Evolutionary conservation across 2,329 filamentous ascomycete species (phyloP).

Genomic region (Verticillium albo-atrum): DNA sequence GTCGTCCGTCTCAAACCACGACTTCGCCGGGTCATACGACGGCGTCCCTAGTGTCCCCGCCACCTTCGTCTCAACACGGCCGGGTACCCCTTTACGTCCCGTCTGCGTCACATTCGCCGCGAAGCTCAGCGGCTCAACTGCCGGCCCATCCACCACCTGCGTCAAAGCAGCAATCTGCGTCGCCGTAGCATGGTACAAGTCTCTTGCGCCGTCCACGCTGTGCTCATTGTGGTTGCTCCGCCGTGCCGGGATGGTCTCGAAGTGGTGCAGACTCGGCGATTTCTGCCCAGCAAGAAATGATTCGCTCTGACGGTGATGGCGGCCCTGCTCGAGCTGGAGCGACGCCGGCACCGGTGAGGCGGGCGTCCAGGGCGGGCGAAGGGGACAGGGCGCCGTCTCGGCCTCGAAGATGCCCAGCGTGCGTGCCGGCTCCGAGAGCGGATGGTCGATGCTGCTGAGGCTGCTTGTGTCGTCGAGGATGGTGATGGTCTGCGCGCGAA

Average conservation of each 20-base stretch:
- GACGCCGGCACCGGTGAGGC: constrained; percentile 9
- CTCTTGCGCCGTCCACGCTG: constrained; percentile 11
- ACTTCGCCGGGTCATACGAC: too few relatives aligned
- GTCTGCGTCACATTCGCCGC: constrained; percentile 9
- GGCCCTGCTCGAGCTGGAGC: constrained; percentile 7
- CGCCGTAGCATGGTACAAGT: constrained; percentile 19
- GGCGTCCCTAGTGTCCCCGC: too few relatives aligned
- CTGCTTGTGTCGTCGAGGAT: background rate
- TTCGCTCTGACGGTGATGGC: constrained; percentile 5
- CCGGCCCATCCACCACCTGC: background rate
- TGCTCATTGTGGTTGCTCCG: constrained; percentile 13
- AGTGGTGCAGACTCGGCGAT: constrained; percentile 12
- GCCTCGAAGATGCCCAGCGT: constrained; percentile 8
- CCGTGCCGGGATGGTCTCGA: constrained; percentile 11
- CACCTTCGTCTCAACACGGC: constrained; percentile 5
- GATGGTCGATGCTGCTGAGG: background rate
- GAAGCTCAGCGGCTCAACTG: constrained; percentile 8
- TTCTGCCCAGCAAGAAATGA: constrained; percentile 7
- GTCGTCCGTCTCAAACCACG: background rate
- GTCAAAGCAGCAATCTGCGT: constrained; percentile 14
- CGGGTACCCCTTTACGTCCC: constrained; percentile 8
- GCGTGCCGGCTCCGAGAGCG: constrained; percentile 5
- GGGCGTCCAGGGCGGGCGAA: constrained; percentile 7
- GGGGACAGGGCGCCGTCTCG: constrained; percentile 6
- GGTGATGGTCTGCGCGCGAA: background rate